These are phyloP conservation scores for Syzygium oleosum DNA, from an alignment of 345 rosid species.

Conservation along the genomic window DNA sequence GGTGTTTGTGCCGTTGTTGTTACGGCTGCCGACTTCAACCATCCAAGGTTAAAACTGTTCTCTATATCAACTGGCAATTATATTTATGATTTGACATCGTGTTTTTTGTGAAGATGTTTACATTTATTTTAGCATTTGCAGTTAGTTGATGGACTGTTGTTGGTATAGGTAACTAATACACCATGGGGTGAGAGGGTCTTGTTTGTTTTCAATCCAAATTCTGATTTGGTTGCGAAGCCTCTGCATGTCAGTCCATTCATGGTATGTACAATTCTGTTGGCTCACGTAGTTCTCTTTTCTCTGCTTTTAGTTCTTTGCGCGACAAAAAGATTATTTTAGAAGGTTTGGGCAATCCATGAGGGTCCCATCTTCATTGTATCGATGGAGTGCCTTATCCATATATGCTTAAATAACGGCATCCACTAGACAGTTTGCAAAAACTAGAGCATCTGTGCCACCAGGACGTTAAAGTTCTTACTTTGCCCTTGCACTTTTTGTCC, in stretches of 20 bases:
- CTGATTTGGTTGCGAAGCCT: constrained; percentile 81
- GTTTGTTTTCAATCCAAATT: constrained; percentile 70
- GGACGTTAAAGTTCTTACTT: neutral
- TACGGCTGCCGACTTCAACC: neutral
- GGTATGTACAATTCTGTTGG: constrained; percentile 31
- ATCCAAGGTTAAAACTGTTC: neutral
- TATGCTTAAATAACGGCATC: neutral
- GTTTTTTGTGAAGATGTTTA: neutral
- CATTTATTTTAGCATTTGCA: neutral
- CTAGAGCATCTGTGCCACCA: neutral
- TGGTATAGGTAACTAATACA: constrained; percentile 75
- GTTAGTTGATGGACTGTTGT: neutral
- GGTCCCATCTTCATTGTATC: neutral
- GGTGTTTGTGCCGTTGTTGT: neutral
- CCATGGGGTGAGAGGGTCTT: constrained; percentile 91
- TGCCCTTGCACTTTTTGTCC: neutral
- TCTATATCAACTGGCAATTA: neutral
- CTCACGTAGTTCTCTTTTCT: neutral
- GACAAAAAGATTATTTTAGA: neutral
- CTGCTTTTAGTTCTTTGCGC: neutral
- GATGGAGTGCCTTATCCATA: neutral
- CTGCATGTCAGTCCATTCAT: constrained; percentile 96
- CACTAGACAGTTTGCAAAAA: neutral
- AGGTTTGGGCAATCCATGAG: neutral
- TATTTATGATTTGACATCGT: neutral